Conservation (phyloP, 2,329 filamentous ascomycete genomes). For the Alternaria solani region DNA sequence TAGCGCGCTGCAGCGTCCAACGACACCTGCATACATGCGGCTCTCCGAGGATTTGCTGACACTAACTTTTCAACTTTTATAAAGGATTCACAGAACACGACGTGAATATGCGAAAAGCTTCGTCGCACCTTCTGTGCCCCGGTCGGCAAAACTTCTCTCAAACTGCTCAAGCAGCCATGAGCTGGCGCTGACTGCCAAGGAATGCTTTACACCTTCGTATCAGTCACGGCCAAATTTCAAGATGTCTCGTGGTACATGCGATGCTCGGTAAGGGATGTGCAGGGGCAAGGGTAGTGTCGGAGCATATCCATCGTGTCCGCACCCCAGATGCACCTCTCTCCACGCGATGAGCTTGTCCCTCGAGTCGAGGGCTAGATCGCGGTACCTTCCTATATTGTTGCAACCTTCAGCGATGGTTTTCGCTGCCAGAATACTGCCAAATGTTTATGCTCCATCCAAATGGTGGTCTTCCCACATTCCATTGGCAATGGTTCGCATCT, state of each 20-base stretch:
- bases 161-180: not conserved
- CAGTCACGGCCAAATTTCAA: slow-evolving; percentile 6
- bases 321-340: slow-evolving; percentile 1
- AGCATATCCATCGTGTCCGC: slow-evolving; percentile 7
- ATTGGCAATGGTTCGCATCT: not conserved
- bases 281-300: slow-evolving; percentile 1
- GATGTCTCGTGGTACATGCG: slow-evolving; percentile 5
- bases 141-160: not conserved
- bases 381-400: not conserved
- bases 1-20: slow-evolving; percentile 27
- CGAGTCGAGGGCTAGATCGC: slow-evolving; percentile 3
- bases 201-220: slow-evolving; percentile 5
- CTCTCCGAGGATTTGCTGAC: slow-evolving; percentile 11
- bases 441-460: not conserved
- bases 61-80: not conserved
- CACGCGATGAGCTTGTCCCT: slow-evolving; percentile 5
- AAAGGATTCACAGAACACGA: slow-evolving; percentile 6
- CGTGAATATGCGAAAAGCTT: slow-evolving; percentile 13
- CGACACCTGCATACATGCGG: slow-evolving; percentile 21
- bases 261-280: slow-evolving; percentile 16
- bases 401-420: not conserved
- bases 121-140: not conserved
- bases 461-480: not conserved
- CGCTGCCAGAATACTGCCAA: not conserved
- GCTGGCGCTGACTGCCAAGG: slow-evolving; percentile 3